Percentiles rank a stretch among this genome's conserved stretches.
phyloP scores from a whole-genome alignment of 2,329 filamentous ascomycete species.

The Magnaporthiopsis incrustans region DNA sequence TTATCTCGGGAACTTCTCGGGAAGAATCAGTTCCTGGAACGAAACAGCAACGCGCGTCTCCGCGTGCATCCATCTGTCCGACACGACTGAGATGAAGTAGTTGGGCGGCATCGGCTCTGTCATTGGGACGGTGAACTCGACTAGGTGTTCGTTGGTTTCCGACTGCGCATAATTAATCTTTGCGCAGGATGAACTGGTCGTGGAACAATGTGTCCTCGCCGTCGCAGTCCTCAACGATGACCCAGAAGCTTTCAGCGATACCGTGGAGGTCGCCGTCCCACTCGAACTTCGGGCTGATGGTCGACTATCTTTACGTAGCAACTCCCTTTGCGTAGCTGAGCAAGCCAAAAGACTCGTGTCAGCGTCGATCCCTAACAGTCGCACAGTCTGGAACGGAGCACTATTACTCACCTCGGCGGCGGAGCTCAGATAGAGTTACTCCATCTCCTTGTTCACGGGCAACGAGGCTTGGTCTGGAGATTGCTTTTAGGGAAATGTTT shows the following conservation, averaged over 20 bases:
- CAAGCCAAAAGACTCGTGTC: no score
- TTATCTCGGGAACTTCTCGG: slow-evolving; percentile 72
- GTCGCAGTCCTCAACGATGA: slow-evolving; percentile 93
- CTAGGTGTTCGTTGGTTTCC: slow-evolving; percentile 85
- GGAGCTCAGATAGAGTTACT: no score
- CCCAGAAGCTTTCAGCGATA: slow-evolving; percentile 88
- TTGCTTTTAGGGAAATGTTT: no score
- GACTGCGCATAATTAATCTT: slow-evolving; percentile 84
- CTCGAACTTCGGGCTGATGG: slow-evolving; percentile 87
- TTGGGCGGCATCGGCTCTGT: slow-evolving; percentile 97
- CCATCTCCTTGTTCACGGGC: no score
- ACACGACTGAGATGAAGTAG: slow-evolving; percentile 93
- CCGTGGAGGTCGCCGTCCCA: slow-evolving; percentile 93
- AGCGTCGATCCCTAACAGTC: no score
- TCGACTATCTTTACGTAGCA: slow-evolving; percentile 66
- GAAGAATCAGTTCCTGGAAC: slow-evolving; percentile 89
- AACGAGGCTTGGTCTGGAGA: no score
- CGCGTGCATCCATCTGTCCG: slow-evolving; percentile 97
- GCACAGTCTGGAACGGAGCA: no score
- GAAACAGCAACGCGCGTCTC: slow-evolving; percentile 90
- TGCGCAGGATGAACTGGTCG: slow-evolving; percentile 86
- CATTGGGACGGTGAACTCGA: slow-evolving; percentile 94
- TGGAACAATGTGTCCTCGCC: slow-evolving; percentile 94
- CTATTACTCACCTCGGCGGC: no score
- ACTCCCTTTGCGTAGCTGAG: no score